These are phyloP conservation scores for Kazachstania sp. DNA, from an alignment of 1,139 yeast species.

Conservation along the genomic window DNA sequence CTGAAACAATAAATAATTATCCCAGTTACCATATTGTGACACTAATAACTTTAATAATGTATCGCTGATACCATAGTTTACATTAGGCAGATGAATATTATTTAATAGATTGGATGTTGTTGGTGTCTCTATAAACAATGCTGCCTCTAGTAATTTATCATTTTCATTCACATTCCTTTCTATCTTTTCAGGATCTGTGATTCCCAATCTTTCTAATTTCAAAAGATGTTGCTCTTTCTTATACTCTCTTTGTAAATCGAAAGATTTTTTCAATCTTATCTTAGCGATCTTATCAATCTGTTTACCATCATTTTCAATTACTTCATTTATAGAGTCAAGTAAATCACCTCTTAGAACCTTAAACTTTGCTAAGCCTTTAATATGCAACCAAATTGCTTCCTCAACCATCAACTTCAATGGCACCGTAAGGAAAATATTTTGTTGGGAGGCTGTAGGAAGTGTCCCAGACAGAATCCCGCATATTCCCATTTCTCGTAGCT, in stretches of 20 bases:
- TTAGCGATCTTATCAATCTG: constrained; percentile 10
- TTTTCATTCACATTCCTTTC: background rate
- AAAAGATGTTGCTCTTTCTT: constrained; percentile 14
- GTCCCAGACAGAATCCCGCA: constrained; percentile 78
- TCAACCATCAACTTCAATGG: constrained; percentile 69
- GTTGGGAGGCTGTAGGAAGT: constrained; percentile 82
- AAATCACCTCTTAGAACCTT: constrained; percentile 14
- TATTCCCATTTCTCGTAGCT: constrained; percentile 48
- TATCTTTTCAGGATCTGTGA: background rate
- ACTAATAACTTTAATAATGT: constrained; percentile 4
- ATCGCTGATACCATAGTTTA: background rate
- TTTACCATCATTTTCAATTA: constrained; percentile 12
- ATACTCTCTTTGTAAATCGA: constrained; percentile 14
- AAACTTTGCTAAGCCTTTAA: constrained; percentile 35
- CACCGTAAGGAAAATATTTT: constrained; percentile 72
- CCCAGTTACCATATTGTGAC: constrained; percentile 7
- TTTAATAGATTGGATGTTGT: constrained; percentile 10
- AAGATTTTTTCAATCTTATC: constrained; percentile 11
- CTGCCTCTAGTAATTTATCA: constrained; percentile 15
- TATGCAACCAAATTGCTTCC: constrained; percentile 62
- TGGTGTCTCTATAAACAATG: constrained; percentile 18
- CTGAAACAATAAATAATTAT: constrained; percentile 16
- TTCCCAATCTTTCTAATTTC: constrained; percentile 15
- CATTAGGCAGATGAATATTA: background rate
- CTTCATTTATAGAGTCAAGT: constrained; percentile 11